Conservation (phyloP, 2,329 filamentous ascomycete genomes). For the Thyridium curvatum region DNA sequence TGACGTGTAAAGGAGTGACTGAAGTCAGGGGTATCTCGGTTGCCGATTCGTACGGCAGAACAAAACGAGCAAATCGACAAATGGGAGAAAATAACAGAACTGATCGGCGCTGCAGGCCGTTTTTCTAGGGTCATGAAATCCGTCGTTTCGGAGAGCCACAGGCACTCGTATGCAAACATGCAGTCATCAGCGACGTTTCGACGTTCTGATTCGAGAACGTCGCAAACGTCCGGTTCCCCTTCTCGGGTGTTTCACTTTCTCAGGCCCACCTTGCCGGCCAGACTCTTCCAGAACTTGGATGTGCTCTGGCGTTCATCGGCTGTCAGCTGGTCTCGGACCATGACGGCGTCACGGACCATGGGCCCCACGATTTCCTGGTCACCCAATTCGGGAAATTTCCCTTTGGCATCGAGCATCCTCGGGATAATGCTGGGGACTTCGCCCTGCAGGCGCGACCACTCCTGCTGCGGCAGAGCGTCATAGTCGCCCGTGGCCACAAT, state of each 20-base stretch:
- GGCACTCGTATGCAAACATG: neutral
- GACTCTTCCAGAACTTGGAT: conserved; percentile 39
- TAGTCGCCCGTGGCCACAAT: conserved; percentile 30
- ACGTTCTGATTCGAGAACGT: neutral
- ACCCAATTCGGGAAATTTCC: conserved; percentile 83
- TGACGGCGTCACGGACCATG: conserved; percentile 62
- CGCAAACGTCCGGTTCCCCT: neutral
- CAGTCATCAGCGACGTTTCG: neutral
- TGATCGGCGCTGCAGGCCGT: neutral
- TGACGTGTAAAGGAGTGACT: neutral
- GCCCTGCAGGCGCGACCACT: conserved; percentile 36
- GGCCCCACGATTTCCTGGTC: conserved; percentile 92
- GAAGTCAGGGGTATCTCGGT: neutral
- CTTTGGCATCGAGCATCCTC: conserved; percentile 63
- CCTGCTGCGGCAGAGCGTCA: conserved; percentile 17
- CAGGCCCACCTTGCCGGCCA: conserved; percentile 37
- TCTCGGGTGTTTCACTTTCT: conserved; percentile 14
- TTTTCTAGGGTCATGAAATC: conserved; percentile 6
- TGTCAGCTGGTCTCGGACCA: conserved; percentile 35
- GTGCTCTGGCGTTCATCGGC: conserved; percentile 35
- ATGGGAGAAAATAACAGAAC: neutral
- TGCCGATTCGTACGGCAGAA: neutral
- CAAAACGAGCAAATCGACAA: neutral
- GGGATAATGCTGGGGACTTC: conserved; percentile 60
- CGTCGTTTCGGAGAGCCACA: neutral